phyloP scores from a whole-genome alignment of 2,329 filamentous ascomycete species.

The Dendrostoma leiphaemia region DNA sequence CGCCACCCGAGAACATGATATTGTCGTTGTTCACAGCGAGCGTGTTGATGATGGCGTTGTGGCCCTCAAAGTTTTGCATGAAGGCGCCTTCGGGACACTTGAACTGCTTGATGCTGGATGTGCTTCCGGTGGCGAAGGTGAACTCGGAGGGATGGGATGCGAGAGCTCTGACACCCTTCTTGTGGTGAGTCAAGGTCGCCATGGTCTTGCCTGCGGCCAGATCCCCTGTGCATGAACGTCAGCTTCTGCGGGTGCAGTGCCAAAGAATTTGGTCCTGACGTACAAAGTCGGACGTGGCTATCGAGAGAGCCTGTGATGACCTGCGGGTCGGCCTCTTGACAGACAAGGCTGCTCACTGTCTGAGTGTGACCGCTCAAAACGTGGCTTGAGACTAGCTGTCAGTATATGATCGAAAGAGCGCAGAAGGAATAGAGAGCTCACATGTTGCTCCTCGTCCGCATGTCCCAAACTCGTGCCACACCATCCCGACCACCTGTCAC shows the following conservation, averaged over 20 bases:
- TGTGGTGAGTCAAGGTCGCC: constrained; percentile 95
- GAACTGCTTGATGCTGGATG: constrained; percentile 97
- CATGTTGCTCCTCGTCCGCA: constrained; percentile 93
- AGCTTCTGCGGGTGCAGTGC: background rate
- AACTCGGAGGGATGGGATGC: constrained; percentile 88
- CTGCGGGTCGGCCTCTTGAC: constrained; percentile 94
- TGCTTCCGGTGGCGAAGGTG: constrained; percentile 91
- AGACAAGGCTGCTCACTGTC: constrained; percentile 85
- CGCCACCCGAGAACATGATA: constrained; percentile 89
- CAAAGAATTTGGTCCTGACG: background rate
- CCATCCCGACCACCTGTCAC: constrained; percentile 94
- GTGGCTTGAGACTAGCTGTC: constrained; percentile 44
- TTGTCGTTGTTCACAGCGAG: constrained; percentile 92
- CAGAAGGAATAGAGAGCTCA: background rate
- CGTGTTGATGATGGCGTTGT: constrained; percentile 95
- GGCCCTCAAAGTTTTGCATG: constrained; percentile 98
- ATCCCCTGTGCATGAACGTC: constrained; percentile 49
- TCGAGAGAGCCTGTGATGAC: constrained; percentile 93
- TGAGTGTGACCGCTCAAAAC: constrained; percentile 88
- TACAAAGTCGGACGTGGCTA: constrained; percentile 80
- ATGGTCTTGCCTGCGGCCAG: constrained; percentile 94
- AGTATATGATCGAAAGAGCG: background rate
- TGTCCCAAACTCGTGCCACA: constrained; percentile 95
- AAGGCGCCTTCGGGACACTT: constrained; percentile 97
- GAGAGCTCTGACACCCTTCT: constrained; percentile 88